These are phyloP conservation scores for Cyanidioschyzon merolae DNA, from an alignment of 23 red algal species.

Conservation along the genomic window DNA sequence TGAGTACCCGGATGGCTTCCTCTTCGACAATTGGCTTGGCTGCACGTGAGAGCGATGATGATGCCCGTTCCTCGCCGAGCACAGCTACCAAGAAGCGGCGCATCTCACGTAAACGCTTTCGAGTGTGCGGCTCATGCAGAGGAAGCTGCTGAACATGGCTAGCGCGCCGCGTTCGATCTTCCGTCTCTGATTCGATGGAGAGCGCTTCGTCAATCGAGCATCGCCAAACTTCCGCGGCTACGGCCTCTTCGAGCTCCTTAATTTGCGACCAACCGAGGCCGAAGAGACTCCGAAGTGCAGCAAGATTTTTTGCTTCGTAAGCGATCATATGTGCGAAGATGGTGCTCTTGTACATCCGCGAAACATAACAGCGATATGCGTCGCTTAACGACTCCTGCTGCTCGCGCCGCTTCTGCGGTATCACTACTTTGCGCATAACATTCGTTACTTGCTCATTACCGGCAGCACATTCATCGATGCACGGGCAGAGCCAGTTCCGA, in stretches of 20 bases:
- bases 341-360: slow-evolving; percentile 7
- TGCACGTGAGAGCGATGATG: background rate
- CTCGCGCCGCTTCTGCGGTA: background rate
- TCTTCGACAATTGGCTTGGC: background rate
- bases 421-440: background rate
- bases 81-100: background rate
- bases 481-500: background rate
- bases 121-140: background rate
- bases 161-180: background rate
- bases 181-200: background rate
- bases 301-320: slow-evolving; percentile 1
- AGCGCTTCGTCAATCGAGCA: background rate
- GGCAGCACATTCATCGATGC: slow-evolving; percentile 2
- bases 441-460: background rate
- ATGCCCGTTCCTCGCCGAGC: background rate
- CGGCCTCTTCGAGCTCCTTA: background rate
- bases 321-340: slow-evolving; percentile 10
- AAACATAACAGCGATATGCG: background rate
- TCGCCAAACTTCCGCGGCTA: background rate
- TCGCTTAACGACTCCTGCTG: background rate
- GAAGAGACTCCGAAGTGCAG: background rate
- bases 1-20: background rate
- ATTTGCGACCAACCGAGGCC: background rate
- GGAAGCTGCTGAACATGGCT: background rate
- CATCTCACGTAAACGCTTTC: slow-evolving; percentile 7